These are phyloP conservation scores for Stenogyne calaminthoides DNA, from an alignment of 305 asterid species.

Conservation along the genomic window DNA sequence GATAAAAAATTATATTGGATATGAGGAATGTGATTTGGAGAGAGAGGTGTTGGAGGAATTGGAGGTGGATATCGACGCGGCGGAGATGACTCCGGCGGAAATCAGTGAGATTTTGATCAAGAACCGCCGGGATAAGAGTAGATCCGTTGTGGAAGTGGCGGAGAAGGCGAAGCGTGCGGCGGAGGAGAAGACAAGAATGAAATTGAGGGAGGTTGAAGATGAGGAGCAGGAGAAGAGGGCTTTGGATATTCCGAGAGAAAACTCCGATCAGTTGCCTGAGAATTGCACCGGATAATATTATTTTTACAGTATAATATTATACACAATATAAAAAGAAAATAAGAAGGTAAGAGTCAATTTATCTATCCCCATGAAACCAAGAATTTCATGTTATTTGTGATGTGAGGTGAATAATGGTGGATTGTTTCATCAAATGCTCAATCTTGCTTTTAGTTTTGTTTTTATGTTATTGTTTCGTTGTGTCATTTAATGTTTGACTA, in stretches of 20 bases:
- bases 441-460: neutral
- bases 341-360: too few species aligned
- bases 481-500: neutral
- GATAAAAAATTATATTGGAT: slow-evolving; percentile 57
- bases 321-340: too few species aligned
- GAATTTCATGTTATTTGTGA: too few species aligned
- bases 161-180: slow-evolving; percentile 44
- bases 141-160: slow-evolving; percentile 45
- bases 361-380: too few species aligned
- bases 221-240: slow-evolving; percentile 65
- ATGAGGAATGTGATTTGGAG: slow-evolving; percentile 39
- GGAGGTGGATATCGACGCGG: slow-evolving; percentile 35
- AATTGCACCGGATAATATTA: neutral
- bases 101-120: slow-evolving; percentile 60
- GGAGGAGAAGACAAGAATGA: slow-evolving; percentile 30
- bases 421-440: neutral
- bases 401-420: too few species aligned
- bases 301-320: too few species aligned
- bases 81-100: slow-evolving; percentile 77
- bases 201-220: slow-evolving; percentile 32
- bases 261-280: slow-evolving; percentile 12
- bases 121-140: slow-evolving; percentile 49
- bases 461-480: neutral
- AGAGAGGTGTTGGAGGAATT: slow-evolving; percentile 29
- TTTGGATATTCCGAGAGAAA: slow-evolving; percentile 44